Evolutionary conservation across 768 basidiomycete genomes (phyloP), one percentile per base, ranked within the genome.

Genomic region (Kwoniella shandongensis): DNA sequence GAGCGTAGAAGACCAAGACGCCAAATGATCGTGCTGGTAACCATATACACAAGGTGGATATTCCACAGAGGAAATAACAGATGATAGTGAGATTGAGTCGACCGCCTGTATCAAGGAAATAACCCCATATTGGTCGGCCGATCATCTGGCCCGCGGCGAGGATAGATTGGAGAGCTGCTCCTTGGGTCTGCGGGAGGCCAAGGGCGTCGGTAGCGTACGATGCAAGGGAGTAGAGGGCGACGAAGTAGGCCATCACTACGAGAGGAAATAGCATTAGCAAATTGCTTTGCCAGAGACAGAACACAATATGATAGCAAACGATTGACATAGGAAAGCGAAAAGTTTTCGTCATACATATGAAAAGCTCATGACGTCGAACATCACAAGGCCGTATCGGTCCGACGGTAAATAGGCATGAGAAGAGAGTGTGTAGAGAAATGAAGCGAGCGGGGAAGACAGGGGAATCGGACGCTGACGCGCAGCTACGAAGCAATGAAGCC

Each of bases 81-180:
- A 76, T 20, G 25, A 67, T 60, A 2, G 73, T 66, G 44, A 73
- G 63, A 55, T 76, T 77, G 57, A 77, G 59, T 12, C 74, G 39
- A 3, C 76, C 76, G 18, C 66, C 65, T 15, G 55, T 45, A 51
- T 77, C 76, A 23, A 77, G 53, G 30, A 61, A 53, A 22, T 62
- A 54, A 11, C 76, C 76, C 50, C 61, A 69, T 17, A 62, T 23
- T 1, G 76, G 76, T 26, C 76, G 69, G 12, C 76, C 73, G 39
- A 76, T 61, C 55, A 76, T 67, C 53, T 76, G 74, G 12, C 74
- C 76, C 3, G 74, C 76, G 18, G 74, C 51, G 39, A 77, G 65
- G 49, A 77, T 63, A 35, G 76, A 67, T 47, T 76, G 76, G 20
- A 77, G 58, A 6, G 69, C 71, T 3, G 76, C 66, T 13, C 72